Conservation (phyloP, 176 grass and related monocot species). For the Calamus simplicifolius region DNA sequence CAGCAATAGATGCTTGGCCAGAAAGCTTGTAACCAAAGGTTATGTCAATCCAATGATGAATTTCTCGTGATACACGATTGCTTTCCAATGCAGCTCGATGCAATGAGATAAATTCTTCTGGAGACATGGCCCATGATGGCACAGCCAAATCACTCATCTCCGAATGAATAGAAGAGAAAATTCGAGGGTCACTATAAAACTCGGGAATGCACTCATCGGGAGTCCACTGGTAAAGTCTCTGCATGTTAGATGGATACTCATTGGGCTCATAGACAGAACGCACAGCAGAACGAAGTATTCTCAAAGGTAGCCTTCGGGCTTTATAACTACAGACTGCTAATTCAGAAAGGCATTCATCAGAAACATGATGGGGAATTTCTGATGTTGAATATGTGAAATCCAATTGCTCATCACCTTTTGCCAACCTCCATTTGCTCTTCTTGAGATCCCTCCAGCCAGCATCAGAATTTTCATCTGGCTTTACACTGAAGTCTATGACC, state of each 20-base stretch:
- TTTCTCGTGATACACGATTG: conserved; percentile 64
- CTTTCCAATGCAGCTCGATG: conserved; percentile 84
- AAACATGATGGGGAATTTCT: conserved; percentile 94
- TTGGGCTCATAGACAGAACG: conserved; percentile 94
- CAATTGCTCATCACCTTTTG: conserved; percentile 95
- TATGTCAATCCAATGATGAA: conserved; percentile 98
- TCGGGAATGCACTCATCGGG: conserved; percentile 96
- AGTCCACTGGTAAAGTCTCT: conserved; percentile 93
- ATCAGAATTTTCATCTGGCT: conserved; percentile 66
- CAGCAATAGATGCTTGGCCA: conserved; percentile 73
- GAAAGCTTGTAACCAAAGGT: conserved; percentile 96
- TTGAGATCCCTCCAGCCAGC: conserved; percentile 85
- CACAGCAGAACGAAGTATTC: conserved; percentile 66
- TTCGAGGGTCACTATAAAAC: conserved; percentile 74
- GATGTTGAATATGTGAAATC: conserved; percentile 94
- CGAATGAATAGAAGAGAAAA: conserved; percentile 83
- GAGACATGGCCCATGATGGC: conserved; percentile 59
- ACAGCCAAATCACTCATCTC: conserved; percentile 91
- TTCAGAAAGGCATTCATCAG: conserved; percentile 96
- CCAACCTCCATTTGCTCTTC: conserved; percentile 95
- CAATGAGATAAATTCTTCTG: conserved; percentile 83
- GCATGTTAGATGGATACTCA: conserved; percentile 94
- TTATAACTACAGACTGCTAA: conserved; percentile 98
- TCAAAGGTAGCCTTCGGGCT: conserved; percentile 83
- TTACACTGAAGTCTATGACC: conserved; percentile 95